phyloP scores from a whole-genome alignment of 2,329 filamentous ascomycete genomes.

The Fusarium chaquense region DNA sequence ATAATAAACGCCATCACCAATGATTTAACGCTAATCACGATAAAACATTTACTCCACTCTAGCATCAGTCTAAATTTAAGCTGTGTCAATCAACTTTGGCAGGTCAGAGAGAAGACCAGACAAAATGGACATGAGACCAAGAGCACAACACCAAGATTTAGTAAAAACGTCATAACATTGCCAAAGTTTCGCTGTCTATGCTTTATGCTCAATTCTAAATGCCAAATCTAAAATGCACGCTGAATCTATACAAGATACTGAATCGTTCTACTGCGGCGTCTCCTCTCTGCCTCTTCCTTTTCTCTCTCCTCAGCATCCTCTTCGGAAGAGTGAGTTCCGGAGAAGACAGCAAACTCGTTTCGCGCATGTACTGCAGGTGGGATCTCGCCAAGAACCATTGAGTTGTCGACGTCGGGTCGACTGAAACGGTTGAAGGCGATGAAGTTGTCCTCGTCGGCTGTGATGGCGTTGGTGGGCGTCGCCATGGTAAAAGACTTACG shows the following conservation, averaged over 20 bases:
- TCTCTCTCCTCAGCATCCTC: slow-evolving; percentile 9
- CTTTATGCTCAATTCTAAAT: neutral
- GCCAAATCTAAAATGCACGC: neutral
- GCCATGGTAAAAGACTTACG: slow-evolving; percentile 52
- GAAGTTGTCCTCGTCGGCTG: slow-evolving; percentile 53
- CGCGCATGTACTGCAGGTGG: slow-evolving; percentile 4
- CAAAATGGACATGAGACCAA: fast-evolving
- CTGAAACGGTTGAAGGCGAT: slow-evolving; percentile 64
- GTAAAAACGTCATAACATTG: neutral
- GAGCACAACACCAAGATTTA: neutral
- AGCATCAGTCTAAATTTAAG: neutral
- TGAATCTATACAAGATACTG: slow-evolving; percentile 23
- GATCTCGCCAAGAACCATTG: slow-evolving; percentile 2
- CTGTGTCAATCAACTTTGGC: neutral
- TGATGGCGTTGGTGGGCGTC: slow-evolving; percentile 56
- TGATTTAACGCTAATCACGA: neutral
- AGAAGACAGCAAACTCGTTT: slow-evolving; percentile 33
- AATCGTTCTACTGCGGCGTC: slow-evolving; percentile 12
- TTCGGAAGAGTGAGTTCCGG: slow-evolving; percentile 4
- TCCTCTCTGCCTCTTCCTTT: slow-evolving; percentile 18
- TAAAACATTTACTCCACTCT: neutral
- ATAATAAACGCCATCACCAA: neutral
- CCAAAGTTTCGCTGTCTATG: neutral
- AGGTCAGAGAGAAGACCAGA: neutral
- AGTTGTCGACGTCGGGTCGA: slow-evolving; percentile 46